phyloP scores from a whole-genome alignment of 768 basidiomycete genomes.

The Exsudoporus frostii region DNA sequence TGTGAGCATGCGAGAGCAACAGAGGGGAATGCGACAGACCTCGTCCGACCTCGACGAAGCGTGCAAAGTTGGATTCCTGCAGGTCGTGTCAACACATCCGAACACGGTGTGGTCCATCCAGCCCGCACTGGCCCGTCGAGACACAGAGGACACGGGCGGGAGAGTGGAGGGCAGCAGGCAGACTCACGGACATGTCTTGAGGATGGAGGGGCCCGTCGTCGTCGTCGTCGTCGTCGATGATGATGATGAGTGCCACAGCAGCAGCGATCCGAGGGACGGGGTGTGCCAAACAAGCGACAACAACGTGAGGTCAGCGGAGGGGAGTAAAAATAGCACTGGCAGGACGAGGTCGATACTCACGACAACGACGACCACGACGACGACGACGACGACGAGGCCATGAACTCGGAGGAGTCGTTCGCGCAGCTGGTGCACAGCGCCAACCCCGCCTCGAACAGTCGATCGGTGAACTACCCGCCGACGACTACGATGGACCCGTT shows the following conservation, averaged over 20 bases:
- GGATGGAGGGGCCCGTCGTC: not conserved
- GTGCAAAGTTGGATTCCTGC: slow-evolving; percentile 87
- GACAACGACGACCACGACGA: slow-evolving; percentile 3
- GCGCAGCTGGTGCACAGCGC: slow-evolving; percentile 25
- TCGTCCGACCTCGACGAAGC: slow-evolving; percentile 98
- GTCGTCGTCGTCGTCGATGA: slow-evolving; percentile 6
- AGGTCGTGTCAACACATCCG: slow-evolving; percentile 19
- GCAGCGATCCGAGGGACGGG: not conserved
- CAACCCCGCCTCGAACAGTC: slow-evolving; percentile 23
- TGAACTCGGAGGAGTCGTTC: slow-evolving; percentile 30
- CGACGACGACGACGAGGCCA: not conserved
- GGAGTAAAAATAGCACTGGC: not conserved
- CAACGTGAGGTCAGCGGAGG: slow-evolving; percentile 12
- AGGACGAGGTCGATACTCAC: too few species aligned
- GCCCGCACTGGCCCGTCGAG: not conserved
- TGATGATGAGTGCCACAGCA: not conserved
- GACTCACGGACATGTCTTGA: slow-evolving; percentile 24
- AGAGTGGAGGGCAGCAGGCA: not conserved
- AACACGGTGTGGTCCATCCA: slow-evolving; percentile 8
- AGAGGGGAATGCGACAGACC: slow-evolving; percentile 38
- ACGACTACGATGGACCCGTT: slow-evolving; percentile 62
- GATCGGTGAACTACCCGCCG: slow-evolving; percentile 52
- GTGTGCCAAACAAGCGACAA: slow-evolving; percentile 12
- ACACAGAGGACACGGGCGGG: not conserved
- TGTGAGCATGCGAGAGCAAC: slow-evolving; percentile 1